Evolutionary conservation across 169 alveolate species (phyloP).

Genomic region (Perkinsus marinus): DNA sequence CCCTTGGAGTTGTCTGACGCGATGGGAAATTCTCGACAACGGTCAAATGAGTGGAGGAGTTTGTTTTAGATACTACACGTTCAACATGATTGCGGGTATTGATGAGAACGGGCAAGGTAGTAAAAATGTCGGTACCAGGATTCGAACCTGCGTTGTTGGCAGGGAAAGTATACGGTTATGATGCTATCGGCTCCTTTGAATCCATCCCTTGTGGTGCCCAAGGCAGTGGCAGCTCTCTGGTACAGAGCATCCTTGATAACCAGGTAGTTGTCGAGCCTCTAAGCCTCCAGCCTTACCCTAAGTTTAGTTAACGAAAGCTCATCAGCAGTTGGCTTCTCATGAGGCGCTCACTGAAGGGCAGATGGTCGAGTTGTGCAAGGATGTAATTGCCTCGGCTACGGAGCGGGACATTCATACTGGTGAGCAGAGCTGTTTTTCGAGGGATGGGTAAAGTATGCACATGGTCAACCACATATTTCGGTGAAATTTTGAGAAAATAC

Average conservation of each 20-base stretch:
- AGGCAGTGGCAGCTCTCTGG: slow-evolving; percentile 23
- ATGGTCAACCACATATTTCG: no score
- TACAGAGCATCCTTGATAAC: slow-evolving; percentile 16
- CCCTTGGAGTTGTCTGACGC: no score
- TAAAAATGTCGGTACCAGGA: neutral
- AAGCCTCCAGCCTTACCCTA: neutral
- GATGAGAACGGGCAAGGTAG: slow-evolving; percentile 12
- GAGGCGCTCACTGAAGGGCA: slow-evolving; percentile 8
- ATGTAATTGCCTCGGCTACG: slow-evolving; percentile 27
- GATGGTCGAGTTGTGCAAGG: slow-evolving; percentile 10
- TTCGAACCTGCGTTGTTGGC: neutral
- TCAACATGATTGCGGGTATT: slow-evolving; percentile 34
- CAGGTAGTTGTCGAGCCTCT: slow-evolving; percentile 2
- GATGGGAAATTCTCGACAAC: no score
- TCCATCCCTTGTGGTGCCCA: slow-evolving; percentile 16
- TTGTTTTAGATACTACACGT: slow-evolving; percentile 21
- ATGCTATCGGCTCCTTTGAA: slow-evolving; percentile 42
- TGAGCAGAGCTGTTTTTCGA: neutral
- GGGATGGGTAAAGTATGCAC: no score
- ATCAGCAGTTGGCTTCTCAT: neutral
- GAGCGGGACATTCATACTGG: slow-evolving; percentile 38
- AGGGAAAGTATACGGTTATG: slow-evolving; percentile 39
- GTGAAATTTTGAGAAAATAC: no score
- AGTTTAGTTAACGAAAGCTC: neutral
- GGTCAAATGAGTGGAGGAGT: no score